A percentile compares a stretch with the other conserved stretches of the same genome.
phyloP scores from a whole-genome alignment of 768 basidiomycete species.

The Suillus americanus region DNA sequence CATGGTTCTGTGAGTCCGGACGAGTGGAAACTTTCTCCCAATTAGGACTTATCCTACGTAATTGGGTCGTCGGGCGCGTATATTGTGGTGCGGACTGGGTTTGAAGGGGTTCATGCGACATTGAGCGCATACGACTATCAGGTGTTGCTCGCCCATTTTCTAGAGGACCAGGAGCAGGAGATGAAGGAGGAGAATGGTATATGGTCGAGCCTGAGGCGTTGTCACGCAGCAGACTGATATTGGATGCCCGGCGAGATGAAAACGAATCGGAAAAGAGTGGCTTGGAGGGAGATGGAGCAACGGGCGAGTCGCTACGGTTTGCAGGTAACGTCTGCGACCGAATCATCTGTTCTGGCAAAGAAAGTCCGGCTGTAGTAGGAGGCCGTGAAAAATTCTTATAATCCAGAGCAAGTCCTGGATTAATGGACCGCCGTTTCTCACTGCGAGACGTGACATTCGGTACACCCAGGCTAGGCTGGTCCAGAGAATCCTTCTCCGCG shows the following conservation, averaged over 20 bases:
- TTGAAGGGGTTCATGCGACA: conserved; percentile 29
- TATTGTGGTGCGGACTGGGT: conserved; percentile 6
- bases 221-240: conserved; percentile 26
- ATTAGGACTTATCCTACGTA: conserved; percentile 28
- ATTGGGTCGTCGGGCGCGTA: conserved; percentile 11
- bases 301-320: conserved; percentile 25
- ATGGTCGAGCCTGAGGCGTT: conserved; percentile 26
- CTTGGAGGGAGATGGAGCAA: conserved; percentile 18
- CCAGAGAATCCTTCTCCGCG: conserved; percentile 13
- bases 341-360: conserved; percentile 24
- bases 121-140: conserved; percentile 42
- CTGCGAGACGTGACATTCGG: conserved; percentile 35
- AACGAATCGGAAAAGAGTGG: conserved; percentile 15
- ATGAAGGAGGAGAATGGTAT: conserved; percentile 40
- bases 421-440: conserved; percentile 55
- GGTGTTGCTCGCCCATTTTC: conserved; percentile 34
- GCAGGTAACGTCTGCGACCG: conserved; percentile 30
- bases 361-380: conserved; percentile 14
- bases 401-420: conserved; percentile 45
- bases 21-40: conserved; percentile 37
- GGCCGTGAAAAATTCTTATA: conserved; percentile 9
- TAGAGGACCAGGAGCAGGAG: conserved; percentile 27
- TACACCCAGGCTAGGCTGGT: conserved; percentile 23
- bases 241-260: conserved; percentile 19
- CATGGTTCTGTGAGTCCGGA: conserved; percentile 29